phyloP scores from a whole-genome alignment of 1,284 basidiomycete genomes.

The Cutaneotrichosporon sp. region DNA sequence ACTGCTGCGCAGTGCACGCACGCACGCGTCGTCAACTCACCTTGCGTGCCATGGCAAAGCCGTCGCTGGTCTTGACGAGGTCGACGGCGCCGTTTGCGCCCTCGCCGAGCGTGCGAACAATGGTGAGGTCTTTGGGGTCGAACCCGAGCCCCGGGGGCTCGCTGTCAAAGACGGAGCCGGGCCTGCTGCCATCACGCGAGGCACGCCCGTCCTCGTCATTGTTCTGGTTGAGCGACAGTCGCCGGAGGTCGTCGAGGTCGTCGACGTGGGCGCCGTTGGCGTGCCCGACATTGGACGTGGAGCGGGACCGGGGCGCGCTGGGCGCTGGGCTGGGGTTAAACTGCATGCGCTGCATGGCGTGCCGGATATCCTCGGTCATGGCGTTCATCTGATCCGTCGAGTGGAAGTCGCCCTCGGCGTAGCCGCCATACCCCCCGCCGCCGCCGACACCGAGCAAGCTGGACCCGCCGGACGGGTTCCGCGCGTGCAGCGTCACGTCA shows the following conservation, averaged over 20 bases:
- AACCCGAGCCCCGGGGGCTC: slow-evolving; percentile 29
- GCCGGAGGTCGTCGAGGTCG: slow-evolving; percentile 1
- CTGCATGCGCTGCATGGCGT: slow-evolving; percentile 24
- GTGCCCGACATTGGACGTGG: not conserved
- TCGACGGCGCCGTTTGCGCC: slow-evolving; percentile 94
- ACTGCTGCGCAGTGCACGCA: too few species aligned
- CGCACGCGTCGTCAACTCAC: slow-evolving; percentile 35
- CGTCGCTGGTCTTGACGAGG: slow-evolving; percentile 62
- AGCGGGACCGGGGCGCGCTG: not conserved
- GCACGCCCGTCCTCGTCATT: not conserved
- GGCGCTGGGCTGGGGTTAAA: slow-evolving; percentile 14
- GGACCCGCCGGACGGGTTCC: slow-evolving; percentile 5
- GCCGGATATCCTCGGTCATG: slow-evolving; percentile 42
- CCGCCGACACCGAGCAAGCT: slow-evolving; percentile 21
- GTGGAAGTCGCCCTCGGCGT: not conserved
- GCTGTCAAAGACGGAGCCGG: slow-evolving; percentile 16
- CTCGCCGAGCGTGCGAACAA: slow-evolving; percentile 74
- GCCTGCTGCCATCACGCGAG: not conserved
- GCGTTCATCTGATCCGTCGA: slow-evolving; percentile 20
- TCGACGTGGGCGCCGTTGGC: not conserved
- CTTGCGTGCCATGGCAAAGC: slow-evolving; percentile 79
- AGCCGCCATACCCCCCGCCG: slow-evolving; percentile 8
- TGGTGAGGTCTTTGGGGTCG: slow-evolving; percentile 59
- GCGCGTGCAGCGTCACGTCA: slow-evolving; percentile 38
- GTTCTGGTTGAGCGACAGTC: not conserved